These are phyloP conservation scores for Tylopilus cervinicoccineus DNA, from an alignment of 768 basidiomycete genomes.

Conservation along the genomic window DNA sequence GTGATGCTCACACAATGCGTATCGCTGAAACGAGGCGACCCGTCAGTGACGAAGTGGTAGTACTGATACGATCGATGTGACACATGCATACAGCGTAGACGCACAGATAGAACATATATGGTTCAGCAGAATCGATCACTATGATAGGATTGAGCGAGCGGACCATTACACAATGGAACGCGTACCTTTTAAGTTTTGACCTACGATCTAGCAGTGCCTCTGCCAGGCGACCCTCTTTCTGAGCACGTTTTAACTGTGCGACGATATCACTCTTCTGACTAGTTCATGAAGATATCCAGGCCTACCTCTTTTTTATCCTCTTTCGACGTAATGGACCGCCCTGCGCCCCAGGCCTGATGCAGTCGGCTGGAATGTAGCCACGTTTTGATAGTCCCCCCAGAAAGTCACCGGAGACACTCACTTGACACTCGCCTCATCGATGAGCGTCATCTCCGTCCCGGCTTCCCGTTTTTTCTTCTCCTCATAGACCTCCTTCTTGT, in stretches of 20 bases:
- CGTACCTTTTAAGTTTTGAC: slow-evolving; percentile 77
- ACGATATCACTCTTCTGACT: slow-evolving; percentile 5
- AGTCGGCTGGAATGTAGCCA: slow-evolving; percentile 45
- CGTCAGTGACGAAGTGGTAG: too few relatives aligned
- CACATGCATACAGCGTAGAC: slow-evolving; percentile 10
- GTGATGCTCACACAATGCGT: too few relatives aligned
- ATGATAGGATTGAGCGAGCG: slow-evolving; percentile 6
- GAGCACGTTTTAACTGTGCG: slow-evolving; percentile 69
- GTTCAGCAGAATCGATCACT: slow-evolving; percentile 46
- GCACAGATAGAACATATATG: slow-evolving; percentile 8
- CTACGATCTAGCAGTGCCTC: slow-evolving; percentile 78
- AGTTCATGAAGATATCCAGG: slow-evolving; percentile 2
- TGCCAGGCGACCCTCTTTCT: slow-evolving; percentile 74
- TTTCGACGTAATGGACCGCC: slow-evolving; percentile 61
- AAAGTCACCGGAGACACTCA: slow-evolving; percentile 37
- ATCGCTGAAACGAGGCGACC: too few relatives aligned
- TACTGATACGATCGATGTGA: too few relatives aligned
- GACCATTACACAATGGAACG: background rate
- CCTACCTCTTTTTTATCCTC: slow-evolving; percentile 73
- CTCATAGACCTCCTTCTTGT: slow-evolving; percentile 77
- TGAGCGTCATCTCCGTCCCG: slow-evolving; percentile 42
- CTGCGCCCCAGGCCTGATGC: slow-evolving; percentile 85
- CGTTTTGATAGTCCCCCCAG: slow-evolving; percentile 1
- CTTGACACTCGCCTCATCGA: slow-evolving; percentile 76
- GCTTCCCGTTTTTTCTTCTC: slow-evolving; percentile 71